A percentile compares a stretch with the other conserved stretches of the same genome.
Conservation (phyloP, 2,329 filamentous ascomycete genomes). For the Cercospora nicotianae region DNA sequence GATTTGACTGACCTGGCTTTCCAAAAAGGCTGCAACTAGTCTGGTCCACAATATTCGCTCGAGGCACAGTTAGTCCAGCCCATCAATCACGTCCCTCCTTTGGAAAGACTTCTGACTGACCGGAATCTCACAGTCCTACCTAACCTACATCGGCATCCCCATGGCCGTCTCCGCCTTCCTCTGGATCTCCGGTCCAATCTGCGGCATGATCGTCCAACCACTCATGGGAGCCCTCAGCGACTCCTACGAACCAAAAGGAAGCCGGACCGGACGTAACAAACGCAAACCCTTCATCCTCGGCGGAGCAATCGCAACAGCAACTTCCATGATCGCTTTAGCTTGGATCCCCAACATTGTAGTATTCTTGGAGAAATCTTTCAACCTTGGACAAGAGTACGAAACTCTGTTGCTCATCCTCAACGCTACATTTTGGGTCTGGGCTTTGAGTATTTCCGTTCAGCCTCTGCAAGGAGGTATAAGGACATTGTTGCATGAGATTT, state of each 20-base stretch:
- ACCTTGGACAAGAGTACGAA: neutral
- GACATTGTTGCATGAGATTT: neutral
- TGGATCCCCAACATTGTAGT: neutral
- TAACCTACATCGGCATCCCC: neutral
- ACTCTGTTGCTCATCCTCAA: neutral
- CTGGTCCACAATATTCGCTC: neutral
- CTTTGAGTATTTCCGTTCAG: slow-evolving; percentile 2
- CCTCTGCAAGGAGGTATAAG: slow-evolving; percentile 2
- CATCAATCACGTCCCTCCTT: too few species aligned
- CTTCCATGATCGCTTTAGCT: slow-evolving; percentile 1
- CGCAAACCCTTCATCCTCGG: slow-evolving; percentile 7
- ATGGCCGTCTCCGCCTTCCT: neutral
- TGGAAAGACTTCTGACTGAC: too few species aligned
- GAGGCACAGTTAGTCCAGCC: neutral
- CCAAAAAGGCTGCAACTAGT: neutral
- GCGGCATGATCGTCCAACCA: neutral
- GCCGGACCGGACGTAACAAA: neutral
- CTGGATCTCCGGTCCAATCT: neutral
- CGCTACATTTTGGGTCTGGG: neutral
- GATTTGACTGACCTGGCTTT: neutral
- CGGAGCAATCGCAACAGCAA: slow-evolving; percentile 1
- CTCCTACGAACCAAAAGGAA: neutral
- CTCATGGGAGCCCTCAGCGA: neutral
- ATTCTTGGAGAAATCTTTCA: neutral
- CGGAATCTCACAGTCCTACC: too few species aligned